Conservation (phyloP, 495 filamentous ascomycete species). For the Penicillium antarcticum region DNA sequence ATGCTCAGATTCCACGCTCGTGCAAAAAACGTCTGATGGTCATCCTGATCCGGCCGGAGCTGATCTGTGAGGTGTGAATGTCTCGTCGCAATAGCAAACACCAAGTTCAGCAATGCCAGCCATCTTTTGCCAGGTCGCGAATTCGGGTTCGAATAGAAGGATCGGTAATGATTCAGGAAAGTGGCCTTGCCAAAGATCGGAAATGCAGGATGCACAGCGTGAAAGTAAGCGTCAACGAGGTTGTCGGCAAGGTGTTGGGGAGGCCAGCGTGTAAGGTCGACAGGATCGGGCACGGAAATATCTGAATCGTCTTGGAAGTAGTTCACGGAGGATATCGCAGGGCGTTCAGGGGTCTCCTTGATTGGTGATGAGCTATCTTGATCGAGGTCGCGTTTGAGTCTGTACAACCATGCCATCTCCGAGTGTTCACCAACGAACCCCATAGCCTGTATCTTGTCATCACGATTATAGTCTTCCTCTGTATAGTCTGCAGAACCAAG, state of each 20-base stretch:
- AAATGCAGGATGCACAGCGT: conserved; percentile 53
- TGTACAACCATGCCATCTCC: conserved; percentile 58
- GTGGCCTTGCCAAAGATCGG: conserved; percentile 53
- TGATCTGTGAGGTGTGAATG: conserved; percentile 41
- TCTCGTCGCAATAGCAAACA: conserved; percentile 60
- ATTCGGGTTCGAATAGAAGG: conserved; percentile 31
- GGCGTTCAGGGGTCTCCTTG: conserved; percentile 19
- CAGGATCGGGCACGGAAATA: conserved; percentile 34
- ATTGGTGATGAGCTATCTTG: conserved; percentile 10
- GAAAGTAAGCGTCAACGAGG: conserved; percentile 54
- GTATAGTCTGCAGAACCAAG: conserved; percentile 51
- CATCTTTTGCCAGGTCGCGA: conserved; percentile 45
- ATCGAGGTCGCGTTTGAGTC: conserved; percentile 39
- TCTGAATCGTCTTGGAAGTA: conserved; percentile 58
- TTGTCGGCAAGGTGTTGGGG: conserved; percentile 46
- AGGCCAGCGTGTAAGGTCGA: conserved; percentile 50
- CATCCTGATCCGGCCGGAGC: conserved; percentile 34
- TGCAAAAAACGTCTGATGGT: conserved; percentile 54
- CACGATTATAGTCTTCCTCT: conserved; percentile 56
- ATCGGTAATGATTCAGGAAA: conserved; percentile 41
- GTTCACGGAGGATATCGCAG: conserved; percentile 37
- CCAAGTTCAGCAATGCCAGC: conserved; percentile 60
- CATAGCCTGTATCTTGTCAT: conserved; percentile 45
- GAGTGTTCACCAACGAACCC: conserved; percentile 65
- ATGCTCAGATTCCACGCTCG: conserved; percentile 56